Base-by-base conservation (phyloP, 192 early-diverging fungal genomes). In the Coemansia sp. region DNA sequence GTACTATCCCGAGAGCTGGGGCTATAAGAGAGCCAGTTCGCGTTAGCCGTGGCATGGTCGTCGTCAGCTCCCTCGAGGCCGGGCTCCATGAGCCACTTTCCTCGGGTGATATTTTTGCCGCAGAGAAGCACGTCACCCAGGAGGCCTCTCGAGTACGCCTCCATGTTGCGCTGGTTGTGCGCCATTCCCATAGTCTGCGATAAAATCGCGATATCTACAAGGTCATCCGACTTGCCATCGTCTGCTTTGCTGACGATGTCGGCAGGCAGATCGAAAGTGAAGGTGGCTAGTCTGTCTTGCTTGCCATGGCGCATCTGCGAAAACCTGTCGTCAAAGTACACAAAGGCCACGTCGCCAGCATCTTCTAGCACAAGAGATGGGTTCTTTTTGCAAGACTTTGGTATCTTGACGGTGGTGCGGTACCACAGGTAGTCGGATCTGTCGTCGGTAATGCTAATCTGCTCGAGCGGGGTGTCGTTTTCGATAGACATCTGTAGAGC, bases 141-240 rank as follows among this genome's bases (percentile, higher is more conserved):
- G 5, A 75, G 36, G 0, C 72, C 72, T 7, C 72, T 55, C 3
- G 28, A 22, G 40, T 75, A 75, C 8, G 44, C 46, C 48, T 75
- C 72, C 72, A 67, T 67, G 33, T 60, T 26, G 4, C 26, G 36
- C 40, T 62, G 46, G 50, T 62, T 62, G 53, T 75, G 60, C 39
- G 60, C 60, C 53, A 66, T 57, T 4, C 72, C 72, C 72, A 75
- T 75, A 40, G 64, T 75, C 55, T 67, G 59, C 38, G 65, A 47
- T 47, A 75, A 46, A 7, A 75, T 42, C 32, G 42, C 33, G 4
- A 75, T 37, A 7, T 43, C 42, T 19, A 55, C 57, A 1, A 23
- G 18, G 9, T 39, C 34, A 30, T 44, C 39, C 15, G 9, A 13
- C 10, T 18, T 9, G 13, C 3, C 3, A 5, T 24, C 44, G 2